Evolutionary conservation across 495 filamentous ascomycete species (phyloP).

Genomic region (Penicillium tannophilum): DNA sequence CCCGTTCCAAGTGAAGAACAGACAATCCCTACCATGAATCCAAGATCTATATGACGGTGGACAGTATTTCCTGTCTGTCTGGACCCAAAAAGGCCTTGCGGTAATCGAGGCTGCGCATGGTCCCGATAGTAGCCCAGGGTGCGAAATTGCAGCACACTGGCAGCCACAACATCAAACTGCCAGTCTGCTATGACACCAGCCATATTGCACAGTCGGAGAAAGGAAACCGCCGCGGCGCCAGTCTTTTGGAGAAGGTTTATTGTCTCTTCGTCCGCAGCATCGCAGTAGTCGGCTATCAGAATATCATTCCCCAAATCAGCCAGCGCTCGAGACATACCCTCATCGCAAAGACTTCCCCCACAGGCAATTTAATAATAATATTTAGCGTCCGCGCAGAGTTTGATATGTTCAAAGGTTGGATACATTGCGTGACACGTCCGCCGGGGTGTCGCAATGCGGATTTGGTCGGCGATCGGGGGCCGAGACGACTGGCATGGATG

Average conservation of each 20-base stretch:
- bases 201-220: constrained; percentile 23
- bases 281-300: constrained; percentile 29
- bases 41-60: constrained; percentile 25
- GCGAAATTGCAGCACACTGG: constrained; percentile 25
- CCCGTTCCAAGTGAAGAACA: constrained; percentile 21
- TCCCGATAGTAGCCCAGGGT: constrained; percentile 25
- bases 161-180: constrained; percentile 17
- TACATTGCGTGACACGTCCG: constrained; percentile 15
- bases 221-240: constrained; percentile 23
- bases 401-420: constrained; percentile 21
- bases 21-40: constrained; percentile 10
- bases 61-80: constrained; percentile 18
- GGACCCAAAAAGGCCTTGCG: constrained; percentile 22
- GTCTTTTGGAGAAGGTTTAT: constrained; percentile 16
- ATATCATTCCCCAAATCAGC: constrained; percentile 26
- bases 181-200: constrained; percentile 13
- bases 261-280: constrained; percentile 17
- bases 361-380: constrained; percentile 20
- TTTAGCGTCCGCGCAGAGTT: constrained; percentile 27
- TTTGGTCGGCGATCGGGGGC: constrained; percentile 26
- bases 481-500: too few relatives aligned
- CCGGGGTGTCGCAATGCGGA: constrained; percentile 6
- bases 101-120: constrained; percentile 15
- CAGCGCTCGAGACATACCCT: constrained; percentile 20
- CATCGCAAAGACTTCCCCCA: constrained; percentile 11